A percentile compares a stretch with the other conserved stretches of the same genome.
Conservation (phyloP, 805 yeast species). For the Millerozyma miso region DNA sequence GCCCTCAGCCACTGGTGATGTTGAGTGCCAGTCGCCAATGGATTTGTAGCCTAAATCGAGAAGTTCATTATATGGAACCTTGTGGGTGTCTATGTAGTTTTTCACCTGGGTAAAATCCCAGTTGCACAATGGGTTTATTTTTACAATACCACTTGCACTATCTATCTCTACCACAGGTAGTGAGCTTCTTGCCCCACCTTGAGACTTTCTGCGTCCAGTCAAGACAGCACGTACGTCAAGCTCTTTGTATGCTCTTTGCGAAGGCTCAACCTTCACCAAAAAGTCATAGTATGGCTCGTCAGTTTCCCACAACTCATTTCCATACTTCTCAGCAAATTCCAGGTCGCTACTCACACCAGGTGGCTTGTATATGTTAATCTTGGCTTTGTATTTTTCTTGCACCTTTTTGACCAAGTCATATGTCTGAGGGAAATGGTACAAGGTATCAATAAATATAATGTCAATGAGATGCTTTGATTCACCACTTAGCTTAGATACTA, state of each 20-base stretch:
- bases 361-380: constrained; percentile 68
- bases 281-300: constrained; percentile 82
- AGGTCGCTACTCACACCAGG: constrained; percentile 46
- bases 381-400: constrained; percentile 49
- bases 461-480: constrained; percentile 46
- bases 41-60: constrained; percentile 86
- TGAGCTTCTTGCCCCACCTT: constrained; percentile 77
- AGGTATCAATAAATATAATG: constrained; percentile 81
- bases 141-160: constrained; percentile 61
- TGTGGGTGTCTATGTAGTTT: constrained; percentile 58
- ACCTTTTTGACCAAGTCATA: constrained; percentile 63
- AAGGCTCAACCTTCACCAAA: constrained; percentile 88
- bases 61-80: constrained; percentile 83
- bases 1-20: constrained; percentile 82
- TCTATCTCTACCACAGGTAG: constrained; percentile 78
- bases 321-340: constrained; percentile 66
- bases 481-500: constrained; percentile 53
- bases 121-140: constrained; percentile 82
- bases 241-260: constrained; percentile 75
- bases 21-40: constrained; percentile 93
- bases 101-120: constrained; percentile 78
- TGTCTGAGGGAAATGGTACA: constrained; percentile 95
- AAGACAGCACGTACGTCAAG: constrained; percentile 77
- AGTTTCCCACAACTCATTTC: constrained; percentile 76
- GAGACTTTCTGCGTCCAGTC: constrained; percentile 87